These are phyloP conservation scores for Brassica juncea DNA, from an alignment of 345 rosid genomes.

Conservation along the genomic window DNA sequence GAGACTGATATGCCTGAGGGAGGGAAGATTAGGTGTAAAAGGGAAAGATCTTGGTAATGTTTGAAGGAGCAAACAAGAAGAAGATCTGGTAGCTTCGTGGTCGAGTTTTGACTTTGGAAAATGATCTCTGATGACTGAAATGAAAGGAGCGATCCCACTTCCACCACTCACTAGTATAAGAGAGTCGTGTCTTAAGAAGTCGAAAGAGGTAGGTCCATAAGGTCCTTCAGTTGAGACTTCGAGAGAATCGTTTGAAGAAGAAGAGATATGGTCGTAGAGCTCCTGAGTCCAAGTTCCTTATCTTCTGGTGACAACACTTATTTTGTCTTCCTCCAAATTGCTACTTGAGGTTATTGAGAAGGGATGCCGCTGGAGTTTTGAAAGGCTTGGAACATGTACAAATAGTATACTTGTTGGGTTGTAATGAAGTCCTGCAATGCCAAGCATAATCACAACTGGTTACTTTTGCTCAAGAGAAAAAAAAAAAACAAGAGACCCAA, in stretches of 20 bases:
- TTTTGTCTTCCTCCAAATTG: background rate
- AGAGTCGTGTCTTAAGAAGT: conserved; percentile 1
- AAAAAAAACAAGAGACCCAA: background rate
- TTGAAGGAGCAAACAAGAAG: background rate
- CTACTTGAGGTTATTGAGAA: conserved; percentile 10
- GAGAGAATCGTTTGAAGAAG: background rate
- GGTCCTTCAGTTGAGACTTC: conserved; percentile 10
- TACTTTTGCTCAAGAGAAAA: background rate
- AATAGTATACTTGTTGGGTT: conserved; percentile 13
- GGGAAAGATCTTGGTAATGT: conserved; percentile 1
- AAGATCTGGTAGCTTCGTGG: background rate
- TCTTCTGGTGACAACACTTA: conserved; percentile 14
- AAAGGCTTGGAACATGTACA: conserved; percentile 7
- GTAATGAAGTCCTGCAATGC: conserved; percentile 6
- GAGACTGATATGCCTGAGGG: background rate
- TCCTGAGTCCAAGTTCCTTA: conserved; percentile 10
- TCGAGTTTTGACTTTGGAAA: background rate
- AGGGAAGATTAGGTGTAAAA: background rate
- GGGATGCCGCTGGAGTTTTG: background rate
- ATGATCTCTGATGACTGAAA: conserved; percentile 9
- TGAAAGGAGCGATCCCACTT: conserved; percentile 7
- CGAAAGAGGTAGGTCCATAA: conserved; percentile 5
- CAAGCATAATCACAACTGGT: background rate
- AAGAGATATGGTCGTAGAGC: background rate
- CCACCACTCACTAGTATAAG: conserved; percentile 6